Evolutionary conservation across 805 yeast genomes (phyloP).

Genomic region (Tetrapisispora iriomotensis): DNA sequence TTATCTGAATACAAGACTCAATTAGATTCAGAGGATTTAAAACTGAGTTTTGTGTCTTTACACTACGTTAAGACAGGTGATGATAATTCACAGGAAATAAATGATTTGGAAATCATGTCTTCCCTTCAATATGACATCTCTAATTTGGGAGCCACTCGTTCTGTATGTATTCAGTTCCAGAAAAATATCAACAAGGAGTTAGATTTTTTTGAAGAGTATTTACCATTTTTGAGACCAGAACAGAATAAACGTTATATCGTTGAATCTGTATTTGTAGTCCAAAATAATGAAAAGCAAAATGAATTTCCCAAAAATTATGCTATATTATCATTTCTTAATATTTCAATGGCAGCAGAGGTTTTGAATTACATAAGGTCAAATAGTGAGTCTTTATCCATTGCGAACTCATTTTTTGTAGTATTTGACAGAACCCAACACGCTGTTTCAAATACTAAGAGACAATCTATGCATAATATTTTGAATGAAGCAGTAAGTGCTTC

Average conservation of each 20-base stretch:
- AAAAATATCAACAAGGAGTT: conserved; percentile 6
- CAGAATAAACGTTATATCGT: conserved; percentile 20
- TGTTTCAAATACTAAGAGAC: conserved; percentile 1
- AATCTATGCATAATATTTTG: not conserved
- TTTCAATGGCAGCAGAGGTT: conserved; percentile 22
- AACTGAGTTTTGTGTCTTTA: conserved; percentile 28
- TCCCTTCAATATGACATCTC: conserved; percentile 14
- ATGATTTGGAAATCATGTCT: conserved; percentile 1
- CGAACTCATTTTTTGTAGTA: conserved; percentile 8
- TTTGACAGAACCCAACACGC: conserved; percentile 1
- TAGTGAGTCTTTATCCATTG: conserved; percentile 4
- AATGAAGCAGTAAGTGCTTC: not conserved
- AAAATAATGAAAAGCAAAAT: conserved; percentile 6
- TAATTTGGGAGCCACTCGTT: conserved; percentile 23
- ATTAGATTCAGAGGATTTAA: conserved; percentile 32
- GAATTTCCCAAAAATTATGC: conserved; percentile 15
- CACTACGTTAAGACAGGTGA: conserved; percentile 13
- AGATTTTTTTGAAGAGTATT: not conserved
- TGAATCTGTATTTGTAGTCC: conserved; percentile 19
- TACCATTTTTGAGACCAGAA: not conserved
- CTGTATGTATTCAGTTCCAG: conserved; percentile 17
- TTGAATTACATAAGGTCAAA: conserved; percentile 12
- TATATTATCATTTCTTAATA: conserved; percentile 20
- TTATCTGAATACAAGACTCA: conserved; percentile 29
- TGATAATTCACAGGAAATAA: conserved; percentile 2